phyloP scores from a whole-genome alignment of 2,329 filamentous ascomycete species.

The Albifimbria verrucaria region DNA sequence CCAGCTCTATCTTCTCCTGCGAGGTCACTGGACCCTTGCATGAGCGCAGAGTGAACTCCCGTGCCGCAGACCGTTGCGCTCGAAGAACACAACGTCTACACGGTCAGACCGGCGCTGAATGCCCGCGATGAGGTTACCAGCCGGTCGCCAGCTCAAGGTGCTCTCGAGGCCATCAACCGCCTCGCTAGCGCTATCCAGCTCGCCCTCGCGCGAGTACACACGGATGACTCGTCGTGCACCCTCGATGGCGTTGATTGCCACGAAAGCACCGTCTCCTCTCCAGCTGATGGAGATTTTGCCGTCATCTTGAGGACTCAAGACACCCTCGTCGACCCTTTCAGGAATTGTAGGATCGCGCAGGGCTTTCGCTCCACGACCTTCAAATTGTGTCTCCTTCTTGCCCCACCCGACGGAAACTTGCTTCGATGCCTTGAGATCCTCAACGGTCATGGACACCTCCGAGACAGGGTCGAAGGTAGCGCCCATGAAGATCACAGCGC shows the following conservation, averaged over 20 bases:
- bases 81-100: slow-evolving; percentile 90
- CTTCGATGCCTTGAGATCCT: slow-evolving; percentile 82
- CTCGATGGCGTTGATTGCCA: slow-evolving; percentile 79
- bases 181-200: slow-evolving; percentile 89
- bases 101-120: slow-evolving; percentile 68
- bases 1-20: slow-evolving; percentile 60
- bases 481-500: slow-evolving; percentile 88
- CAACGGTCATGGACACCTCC: slow-evolving; percentile 66
- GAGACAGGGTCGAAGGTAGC: slow-evolving; percentile 81
- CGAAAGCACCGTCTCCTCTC: slow-evolving; percentile 89
- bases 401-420: slow-evolving; percentile 98
- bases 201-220: slow-evolving; percentile 86
- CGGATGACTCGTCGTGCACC: slow-evolving; percentile 74
- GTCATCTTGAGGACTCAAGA: slow-evolving; percentile 72
- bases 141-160: slow-evolving; percentile 84
- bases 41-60: slow-evolving; percentile 83
- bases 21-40: slow-evolving; percentile 54
- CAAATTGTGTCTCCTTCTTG: slow-evolving; percentile 96
- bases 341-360: slow-evolving; percentile 92
- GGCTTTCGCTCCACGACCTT: slow-evolving; percentile 82
- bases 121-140: slow-evolving; percentile 85
- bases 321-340: slow-evolving; percentile 82
- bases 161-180: slow-evolving; percentile 90
- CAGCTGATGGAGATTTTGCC: slow-evolving; percentile 73
- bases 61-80: slow-evolving; percentile 95